A percentile compares a stretch with the other conserved stretches of the same genome.
phyloP scores from a whole-genome alignment of 129 eudicot genomes.

The Chrysanthemum makinoi region DNA sequence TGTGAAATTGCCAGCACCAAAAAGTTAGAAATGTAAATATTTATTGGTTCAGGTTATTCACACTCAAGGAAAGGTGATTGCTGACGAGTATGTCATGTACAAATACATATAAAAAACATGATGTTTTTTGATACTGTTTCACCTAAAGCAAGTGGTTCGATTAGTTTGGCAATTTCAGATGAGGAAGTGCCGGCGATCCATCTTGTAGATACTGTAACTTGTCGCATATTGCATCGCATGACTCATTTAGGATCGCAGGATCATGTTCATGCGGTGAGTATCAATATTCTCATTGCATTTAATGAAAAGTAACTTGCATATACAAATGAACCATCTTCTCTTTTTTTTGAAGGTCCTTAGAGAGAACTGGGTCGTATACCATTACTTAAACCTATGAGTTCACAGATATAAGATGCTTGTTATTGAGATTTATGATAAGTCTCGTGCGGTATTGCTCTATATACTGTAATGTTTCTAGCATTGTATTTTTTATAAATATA shows the following conservation, averaged over 20 bases:
- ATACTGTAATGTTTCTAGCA: neutral
- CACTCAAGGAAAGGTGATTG: no score
- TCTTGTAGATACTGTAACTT: slow-evolving; percentile 84
- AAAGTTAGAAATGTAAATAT: neutral
- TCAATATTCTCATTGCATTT: slow-evolving; percentile 16
- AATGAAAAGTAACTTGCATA: neutral
- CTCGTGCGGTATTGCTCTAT: slow-evolving; percentile 76
- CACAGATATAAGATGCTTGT: slow-evolving; percentile 97
- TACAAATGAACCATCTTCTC: neutral
- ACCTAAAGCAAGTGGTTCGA: slow-evolving; percentile 86
- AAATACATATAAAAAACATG: neutral
- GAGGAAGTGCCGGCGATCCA: slow-evolving; percentile 75
- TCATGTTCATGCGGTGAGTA: slow-evolving; percentile 95
- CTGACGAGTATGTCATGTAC: no score
- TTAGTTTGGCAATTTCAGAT: slow-evolving; percentile 89
- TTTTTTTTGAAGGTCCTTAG: slow-evolving; percentile 74
- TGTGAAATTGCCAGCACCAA: neutral
- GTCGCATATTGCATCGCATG: slow-evolving; percentile 90
- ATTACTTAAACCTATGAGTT: slow-evolving; percentile 93
- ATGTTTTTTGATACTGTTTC: slow-evolving; percentile 84
- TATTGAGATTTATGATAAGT: slow-evolving; percentile 89
- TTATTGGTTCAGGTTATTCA: no score
- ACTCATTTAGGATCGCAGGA: slow-evolving; percentile 97
- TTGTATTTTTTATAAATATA: no score
- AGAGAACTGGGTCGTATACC: slow-evolving; percentile 99